Evolutionary conservation across 352 stramenopile genomes (phyloP), one percentile per base, ranked within the genome.

Genomic region (Phytophthora meadii): DNA sequence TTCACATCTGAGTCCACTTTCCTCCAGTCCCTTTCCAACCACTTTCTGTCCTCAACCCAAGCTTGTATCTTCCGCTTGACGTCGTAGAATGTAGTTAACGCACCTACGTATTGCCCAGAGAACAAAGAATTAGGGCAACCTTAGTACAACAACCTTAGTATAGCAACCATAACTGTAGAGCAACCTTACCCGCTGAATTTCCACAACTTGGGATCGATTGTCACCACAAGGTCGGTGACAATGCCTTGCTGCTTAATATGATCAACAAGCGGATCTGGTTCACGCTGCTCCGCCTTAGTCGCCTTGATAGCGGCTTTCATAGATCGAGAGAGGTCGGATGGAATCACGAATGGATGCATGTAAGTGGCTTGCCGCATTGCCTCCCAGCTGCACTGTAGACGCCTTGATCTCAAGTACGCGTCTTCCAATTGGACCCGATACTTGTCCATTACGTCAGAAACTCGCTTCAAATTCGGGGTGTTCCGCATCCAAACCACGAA

Each of bases 41-140:
- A 69, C 22, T 54, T 69, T 22, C 54, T 27, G 46, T 64, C 27
- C 49, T 69, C 8, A 15, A 59, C 8, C 61, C 39, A 69, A 3
- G 11, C 12, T 17, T 37, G 9, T 9, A 14, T 10, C 7, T 56
- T 59, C 7, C 15, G n/a, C 36, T 61, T 54, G 1, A 61, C 10
- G 40, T 3, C 14, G 19, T 61, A 44, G 34, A 56, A 68, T 9
- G 32, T 34, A 25, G 42, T 42, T 10, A 55, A 37, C 36, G 25
- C 15, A 12, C 12, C 24, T 3, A 55, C 32, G 19, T 19, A 19
- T 19, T 19, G 19, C 19, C 19, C 1, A 19, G 19, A 19, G 19
- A 19, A 19, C 19, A 19, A 19, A 19, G 19, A 19, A 19, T 19
- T 19, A 19, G 19, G 19, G 19, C 44, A 55, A 54, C 37, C 40